These are phyloP conservation scores for Naumovozyma baii DNA, from an alignment of 805 yeast genomes.

Conservation along the genomic window DNA sequence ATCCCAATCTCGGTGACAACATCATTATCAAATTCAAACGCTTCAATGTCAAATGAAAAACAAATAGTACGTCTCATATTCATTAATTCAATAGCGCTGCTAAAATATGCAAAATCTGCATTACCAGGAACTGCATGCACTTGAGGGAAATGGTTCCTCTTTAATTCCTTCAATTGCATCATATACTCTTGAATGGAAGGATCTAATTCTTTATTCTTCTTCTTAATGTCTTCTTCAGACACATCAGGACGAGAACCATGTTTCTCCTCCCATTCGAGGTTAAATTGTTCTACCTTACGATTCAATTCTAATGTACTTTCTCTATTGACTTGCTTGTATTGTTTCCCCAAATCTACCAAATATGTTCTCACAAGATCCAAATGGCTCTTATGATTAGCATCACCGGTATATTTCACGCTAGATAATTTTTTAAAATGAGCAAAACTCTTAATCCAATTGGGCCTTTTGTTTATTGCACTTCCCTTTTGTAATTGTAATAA, in stretches of 20 bases:
- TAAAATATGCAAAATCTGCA: conserved; percentile 14
- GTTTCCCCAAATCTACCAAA: conserved; percentile 3
- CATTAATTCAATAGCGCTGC: conserved; percentile 15
- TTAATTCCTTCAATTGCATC: conserved; percentile 8
- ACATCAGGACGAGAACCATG: conserved; percentile 3
- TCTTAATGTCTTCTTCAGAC: not conserved
- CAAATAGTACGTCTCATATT: conserved; percentile 25
- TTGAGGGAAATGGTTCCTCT: conserved; percentile 17
- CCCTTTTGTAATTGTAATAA: not conserved
- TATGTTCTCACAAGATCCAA: conserved; percentile 6
- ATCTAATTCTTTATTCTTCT: conserved; percentile 1
- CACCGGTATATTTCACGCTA: conserved; percentile 2
- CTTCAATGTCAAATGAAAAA: conserved; percentile 49
- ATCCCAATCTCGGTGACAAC: conserved; percentile 49
- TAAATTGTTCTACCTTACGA: conserved; percentile 6
- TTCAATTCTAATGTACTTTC: conserved; percentile 6
- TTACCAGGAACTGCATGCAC: conserved; percentile 17
- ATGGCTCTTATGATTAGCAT: not conserved
- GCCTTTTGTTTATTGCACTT: not conserved
- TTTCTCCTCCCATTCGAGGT: conserved; percentile 1
- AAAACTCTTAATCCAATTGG: conserved; percentile 14
- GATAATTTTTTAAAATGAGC: conserved; percentile 13
- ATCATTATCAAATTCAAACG: conserved; percentile 38
- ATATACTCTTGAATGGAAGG: conserved; percentile 6
- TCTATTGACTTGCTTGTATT: conserved; percentile 4